Evolutionary conservation across 371 early-diverging fungal genomes (phyloP), one percentile per base, ranked within the genome.

Genomic region (Mycotypha africana): DNA sequence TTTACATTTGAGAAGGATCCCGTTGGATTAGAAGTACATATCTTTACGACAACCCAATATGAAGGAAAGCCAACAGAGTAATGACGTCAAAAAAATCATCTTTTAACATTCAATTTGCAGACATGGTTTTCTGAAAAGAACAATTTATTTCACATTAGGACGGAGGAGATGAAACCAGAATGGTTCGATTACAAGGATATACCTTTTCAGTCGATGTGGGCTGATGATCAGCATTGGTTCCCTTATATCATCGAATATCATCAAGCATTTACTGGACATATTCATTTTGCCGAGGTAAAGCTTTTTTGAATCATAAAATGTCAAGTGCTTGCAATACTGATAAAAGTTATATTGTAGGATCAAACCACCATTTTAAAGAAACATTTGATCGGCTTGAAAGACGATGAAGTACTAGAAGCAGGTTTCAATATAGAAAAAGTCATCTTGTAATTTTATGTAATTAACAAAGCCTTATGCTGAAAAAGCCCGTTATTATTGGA

Each of bases 111-210:
- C 24, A 31, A 14, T 21, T 37, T 28, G 17, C n/a, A n/a, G n/a
- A n/a, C n/a, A n/a, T n/a, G n/a, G n/a, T n/a, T n/a, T n/a, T n/a
- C n/a, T n/a, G n/a, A n/a, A n/a, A n/a, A n/a, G n/a, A n/a, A n/a
- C n/a, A n/a, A 2, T 10, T 46, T 14, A 38, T 22, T 20, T 8
- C 20, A 16, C 3, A 31, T 8, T 54, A 78, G 79, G 37, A 74
- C 78, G 8, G 82, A 81, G 12, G 82, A 81, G 57, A 81, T 81
- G 82, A 64, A 63, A 20, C 82, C 82, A 4, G 58, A 79, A 49
- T 81, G 81, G 82, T 80, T 73, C 31, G n/a, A 51, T 3, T 70
- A 66, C 40, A 50, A 61, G 16, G 53, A 60, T 11, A 68, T 80
- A 34, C 78, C 81, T 6, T 78, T 42, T 33, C 65, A 65, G 33